Conservation (phyloP, 169 alveolate species). For the Cryptosporidium meleagridis region DNA sequence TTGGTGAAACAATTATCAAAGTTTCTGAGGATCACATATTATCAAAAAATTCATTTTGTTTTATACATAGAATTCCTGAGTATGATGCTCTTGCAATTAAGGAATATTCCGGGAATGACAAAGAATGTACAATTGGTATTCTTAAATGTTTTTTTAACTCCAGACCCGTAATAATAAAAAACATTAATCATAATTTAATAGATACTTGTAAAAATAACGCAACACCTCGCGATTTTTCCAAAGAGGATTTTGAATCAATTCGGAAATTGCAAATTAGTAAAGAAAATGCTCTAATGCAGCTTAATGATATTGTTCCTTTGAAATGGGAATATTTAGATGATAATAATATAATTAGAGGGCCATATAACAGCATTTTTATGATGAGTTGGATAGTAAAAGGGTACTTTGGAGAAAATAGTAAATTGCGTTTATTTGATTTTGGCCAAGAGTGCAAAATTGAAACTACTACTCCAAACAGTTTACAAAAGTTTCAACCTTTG, state of each 20-base stretch:
- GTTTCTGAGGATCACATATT: constrained; percentile 11
- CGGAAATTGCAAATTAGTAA: background rate
- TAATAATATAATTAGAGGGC: constrained; percentile 77
- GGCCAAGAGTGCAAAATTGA: background rate
- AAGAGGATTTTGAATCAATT: background rate
- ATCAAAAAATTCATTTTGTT: constrained; percentile 31
- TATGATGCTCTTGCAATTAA: constrained; percentile 4
- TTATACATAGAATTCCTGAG: constrained; percentile 32
- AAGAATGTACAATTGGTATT: constrained; percentile 53
- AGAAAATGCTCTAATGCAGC: constrained; percentile 34
- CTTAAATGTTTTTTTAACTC: constrained; percentile 10
- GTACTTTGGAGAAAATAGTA: constrained; percentile 76
- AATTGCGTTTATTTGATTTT: constrained; percentile 75
- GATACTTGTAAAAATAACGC: background rate
- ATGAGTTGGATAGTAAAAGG: constrained; percentile 79
- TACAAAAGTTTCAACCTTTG: background rate
- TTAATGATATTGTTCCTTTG: constrained; percentile 63
- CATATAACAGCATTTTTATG: constrained; percentile 78
- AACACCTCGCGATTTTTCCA: background rate
- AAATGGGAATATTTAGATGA: constrained; percentile 81
- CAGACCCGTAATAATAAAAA: constrained; percentile 10
- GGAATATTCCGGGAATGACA: background rate
- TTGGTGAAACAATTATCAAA: constrained; percentile 22
- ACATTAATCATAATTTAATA: background rate
- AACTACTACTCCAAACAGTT: background rate